Base-by-base conservation (phyloP, 2,329 filamentous ascomycete genomes). In the Colletotrichum chlorophyti region DNA sequence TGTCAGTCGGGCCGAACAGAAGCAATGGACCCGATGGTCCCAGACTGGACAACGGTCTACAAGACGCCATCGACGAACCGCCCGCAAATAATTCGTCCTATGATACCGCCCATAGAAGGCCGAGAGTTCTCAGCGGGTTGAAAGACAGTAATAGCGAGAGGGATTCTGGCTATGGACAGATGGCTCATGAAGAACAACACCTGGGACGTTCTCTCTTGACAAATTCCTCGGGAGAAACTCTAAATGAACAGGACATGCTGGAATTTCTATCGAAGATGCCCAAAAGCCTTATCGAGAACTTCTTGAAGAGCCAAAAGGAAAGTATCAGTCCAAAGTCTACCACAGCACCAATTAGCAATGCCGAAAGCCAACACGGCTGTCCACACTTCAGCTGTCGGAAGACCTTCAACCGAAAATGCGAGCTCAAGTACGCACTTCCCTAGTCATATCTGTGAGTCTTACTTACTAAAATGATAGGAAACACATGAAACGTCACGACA, bases 401-500 rank as follows among this genome's bases (percentile, higher is more conserved):
- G 64, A 61, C 52, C 1, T 86, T 81, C 53, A 64, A 61, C 4
- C 76, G 84, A 31, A 78, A 66, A 26, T 87, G 83, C 65, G 84
- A 87, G 65, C 73, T 87, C 24, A 87, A 79, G 84, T 87, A 76
- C 58, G 79, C 7, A 31, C 7, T 23, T 5, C 23, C n/a, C 14
- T n/a, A 47, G 63, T 6, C 10, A 51, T 6, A 9, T 37, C 27
- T 48, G 26, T 31, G 35, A 26, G 7, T 2, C 9, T 23, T 17
- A 38, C 11, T 12, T 42, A 53, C 46, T 70, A 69, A 60, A 75
- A 23, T 10, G 24, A 41, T 57, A 94, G 91, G 63, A 97, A 97
- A 71, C 93, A 97, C 70, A 79, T 85, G 71, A 94, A 92, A 69
- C 86, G 93, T 2, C 93, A 97, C 70, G 81, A 84, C 7, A 87